These are phyloP conservation scores for Croton laevigatus DNA, from an alignment of 441 rosid species.

Conservation along the genomic window DNA sequence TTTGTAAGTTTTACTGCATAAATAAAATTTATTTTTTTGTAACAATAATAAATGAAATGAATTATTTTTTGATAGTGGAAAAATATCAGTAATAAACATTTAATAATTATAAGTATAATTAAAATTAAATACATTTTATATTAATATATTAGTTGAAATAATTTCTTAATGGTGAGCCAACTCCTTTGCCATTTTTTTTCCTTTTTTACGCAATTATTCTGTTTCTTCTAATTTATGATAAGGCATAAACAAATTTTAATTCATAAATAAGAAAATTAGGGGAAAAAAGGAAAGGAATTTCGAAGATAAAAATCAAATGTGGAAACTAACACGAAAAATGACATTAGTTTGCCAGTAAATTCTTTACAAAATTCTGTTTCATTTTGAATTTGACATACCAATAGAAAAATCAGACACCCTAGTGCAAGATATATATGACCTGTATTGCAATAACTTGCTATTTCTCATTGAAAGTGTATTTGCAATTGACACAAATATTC, in stretches of 20 bases:
- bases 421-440: neutral
- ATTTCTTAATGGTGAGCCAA: neutral
- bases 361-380: neutral
- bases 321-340: neutral
- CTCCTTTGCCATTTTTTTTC: neutral
- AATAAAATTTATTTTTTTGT: neutral
- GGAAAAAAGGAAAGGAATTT: neutral
- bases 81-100: neutral
- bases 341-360: neutral
- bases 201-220: neutral
- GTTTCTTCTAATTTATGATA: neutral
- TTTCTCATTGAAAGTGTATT: neutral
- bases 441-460: neutral
- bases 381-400: neutral
- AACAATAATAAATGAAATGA: neutral
- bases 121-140: neutral
- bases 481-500: neutral
- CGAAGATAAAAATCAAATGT: neutral
- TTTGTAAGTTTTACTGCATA: neutral
- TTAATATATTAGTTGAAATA: neutral
- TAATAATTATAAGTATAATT: neutral
- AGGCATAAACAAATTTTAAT: neutral
- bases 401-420: neutral
- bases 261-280: neutral
- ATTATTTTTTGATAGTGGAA: neutral